These are phyloP conservation scores for Leishmania braziliensis DNA, from an alignment of 208 protist genomes.

Conservation along the genomic window DNA sequence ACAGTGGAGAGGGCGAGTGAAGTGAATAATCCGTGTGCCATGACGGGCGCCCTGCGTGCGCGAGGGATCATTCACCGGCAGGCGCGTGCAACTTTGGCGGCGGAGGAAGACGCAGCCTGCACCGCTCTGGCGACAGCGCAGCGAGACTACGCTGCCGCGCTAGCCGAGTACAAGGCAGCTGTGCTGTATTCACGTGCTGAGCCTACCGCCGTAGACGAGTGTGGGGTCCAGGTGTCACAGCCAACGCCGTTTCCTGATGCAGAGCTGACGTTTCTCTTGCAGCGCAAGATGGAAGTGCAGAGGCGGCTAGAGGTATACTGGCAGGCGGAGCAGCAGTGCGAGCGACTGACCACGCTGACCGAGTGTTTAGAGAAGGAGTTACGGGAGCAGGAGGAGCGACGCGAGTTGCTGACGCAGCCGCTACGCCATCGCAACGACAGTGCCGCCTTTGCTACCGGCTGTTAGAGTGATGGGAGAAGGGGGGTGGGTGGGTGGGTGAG, in stretches of 20 bases:
- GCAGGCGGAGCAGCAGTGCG: constrained; percentile 49
- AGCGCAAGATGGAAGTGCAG: constrained; percentile 35
- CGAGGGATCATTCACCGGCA: not conserved
- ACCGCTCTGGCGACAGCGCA: constrained; percentile 27
- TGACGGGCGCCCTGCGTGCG: not conserved
- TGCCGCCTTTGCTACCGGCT: not conserved
- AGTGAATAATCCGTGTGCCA: not conserved
- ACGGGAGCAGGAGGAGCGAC: constrained; percentile 14
- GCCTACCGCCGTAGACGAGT: not conserved
- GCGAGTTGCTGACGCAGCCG: not conserved
- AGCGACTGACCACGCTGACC: constrained; percentile 42
- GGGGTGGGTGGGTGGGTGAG: not conserved
- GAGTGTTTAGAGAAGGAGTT: constrained; percentile 25
- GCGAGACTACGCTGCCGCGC: constrained; percentile 28
- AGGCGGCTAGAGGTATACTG: constrained; percentile 9
- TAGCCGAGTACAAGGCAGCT: constrained; percentile 15
- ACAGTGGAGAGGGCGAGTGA: not conserved
- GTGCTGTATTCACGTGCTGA: not conserved
- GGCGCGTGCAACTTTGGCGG: not conserved
- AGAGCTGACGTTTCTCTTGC: constrained; percentile 20
- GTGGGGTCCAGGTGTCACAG: not conserved
- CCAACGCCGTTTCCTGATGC: constrained; percentile 1
- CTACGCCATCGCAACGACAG: not conserved
- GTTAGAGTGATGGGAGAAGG: not conserved
- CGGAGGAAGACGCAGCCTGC: constrained; percentile 32